Conservation (phyloP, 176 grass and related monocot species). For the Avena eriantha region DNA sequence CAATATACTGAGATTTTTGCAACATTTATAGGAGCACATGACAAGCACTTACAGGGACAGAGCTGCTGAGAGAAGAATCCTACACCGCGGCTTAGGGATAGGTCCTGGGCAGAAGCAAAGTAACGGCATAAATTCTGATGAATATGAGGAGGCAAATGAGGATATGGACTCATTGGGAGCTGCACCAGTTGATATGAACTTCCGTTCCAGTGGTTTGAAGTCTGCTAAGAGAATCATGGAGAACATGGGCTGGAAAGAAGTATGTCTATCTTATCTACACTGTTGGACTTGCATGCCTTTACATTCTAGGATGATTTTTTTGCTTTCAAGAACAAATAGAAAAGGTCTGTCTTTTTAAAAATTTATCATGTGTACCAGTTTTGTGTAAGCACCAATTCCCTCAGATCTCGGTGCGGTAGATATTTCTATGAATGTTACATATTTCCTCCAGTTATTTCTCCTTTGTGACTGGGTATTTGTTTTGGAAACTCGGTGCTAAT, state of each 20-base stretch:
- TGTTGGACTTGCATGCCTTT: constrained; percentile 30
- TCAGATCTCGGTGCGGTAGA: not conserved
- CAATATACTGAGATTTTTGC: constrained; percentile 26
- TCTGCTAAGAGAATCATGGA: constrained; percentile 86
- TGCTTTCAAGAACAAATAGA: constrained; percentile 13
- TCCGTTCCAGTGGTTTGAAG: constrained; percentile 56
- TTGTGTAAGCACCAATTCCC: not conserved
- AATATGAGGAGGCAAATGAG: constrained; percentile 49
- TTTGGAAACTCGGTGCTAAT: not conserved
- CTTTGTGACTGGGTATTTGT: not conserved
- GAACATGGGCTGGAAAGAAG: constrained; percentile 96
- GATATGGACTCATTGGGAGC: constrained; percentile 50
- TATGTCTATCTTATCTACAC: constrained; percentile 48
- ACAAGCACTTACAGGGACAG: constrained; percentile 77
- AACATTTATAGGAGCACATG: constrained; percentile 52
- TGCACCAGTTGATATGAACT: constrained; percentile 55
- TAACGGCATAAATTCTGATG: constrained; percentile 28
- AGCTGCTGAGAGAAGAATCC: constrained; percentile 82
- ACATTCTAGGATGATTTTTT: not conserved
- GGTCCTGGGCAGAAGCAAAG: constrained; percentile 70
- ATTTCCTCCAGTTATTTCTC: not conserved
- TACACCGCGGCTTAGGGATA: constrained; percentile 70
- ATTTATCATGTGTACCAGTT: not conserved
- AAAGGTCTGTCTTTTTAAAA: too few relatives aligned
- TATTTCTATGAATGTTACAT: not conserved